phyloP scores from a whole-genome alignment of 2,329 filamentous ascomycete species.

The Camptophora hylomeconis region DNA sequence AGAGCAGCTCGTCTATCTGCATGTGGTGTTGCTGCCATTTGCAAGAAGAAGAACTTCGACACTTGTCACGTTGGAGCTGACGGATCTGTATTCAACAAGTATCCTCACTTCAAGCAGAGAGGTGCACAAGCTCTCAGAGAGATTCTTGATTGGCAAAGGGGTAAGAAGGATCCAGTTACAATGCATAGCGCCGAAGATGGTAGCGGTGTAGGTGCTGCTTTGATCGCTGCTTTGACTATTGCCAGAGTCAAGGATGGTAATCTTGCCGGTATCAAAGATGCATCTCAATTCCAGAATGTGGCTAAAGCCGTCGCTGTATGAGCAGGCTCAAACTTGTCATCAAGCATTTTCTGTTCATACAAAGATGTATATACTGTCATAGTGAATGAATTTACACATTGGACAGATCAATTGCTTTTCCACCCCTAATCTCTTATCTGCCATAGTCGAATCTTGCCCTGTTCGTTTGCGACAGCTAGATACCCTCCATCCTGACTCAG shows the following conservation, averaged over 20 bases:
- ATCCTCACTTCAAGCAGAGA: slow-evolving; percentile 91
- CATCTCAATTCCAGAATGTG: slow-evolving; percentile 26
- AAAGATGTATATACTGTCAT: too few relatives aligned
- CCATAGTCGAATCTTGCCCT: slow-evolving; percentile 80
- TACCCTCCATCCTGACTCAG: slow-evolving; percentile 13
- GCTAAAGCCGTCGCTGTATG: too few relatives aligned
- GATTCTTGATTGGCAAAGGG: slow-evolving; percentile 81
- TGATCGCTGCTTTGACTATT: slow-evolving; percentile 67
- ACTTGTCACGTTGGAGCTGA: slow-evolving; percentile 91
- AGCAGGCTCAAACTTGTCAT: too few relatives aligned
- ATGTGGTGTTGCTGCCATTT: slow-evolving; percentile 90
- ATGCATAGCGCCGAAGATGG: slow-evolving; percentile 88
- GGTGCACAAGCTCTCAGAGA: slow-evolving; percentile 82
- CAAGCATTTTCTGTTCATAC: too few relatives aligned
- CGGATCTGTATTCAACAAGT: slow-evolving; percentile 97
- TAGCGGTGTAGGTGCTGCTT: slow-evolving; percentile 86
- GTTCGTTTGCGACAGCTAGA: slow-evolving; percentile 77
- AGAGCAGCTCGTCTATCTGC: slow-evolving; percentile 85
- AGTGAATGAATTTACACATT: too few relatives aligned
- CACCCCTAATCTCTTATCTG: slow-evolving; percentile 57
- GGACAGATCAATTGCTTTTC: background rate
- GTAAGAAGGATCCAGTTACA: slow-evolving; percentile 73
- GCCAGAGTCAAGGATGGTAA: slow-evolving; percentile 50
- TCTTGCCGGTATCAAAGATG: slow-evolving; percentile 43
- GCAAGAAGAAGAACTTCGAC: slow-evolving; percentile 85